These are phyloP conservation scores for Pyrus bretschneideri DNA, from an alignment of 306 rosid species.

Conservation along the genomic window DNA sequence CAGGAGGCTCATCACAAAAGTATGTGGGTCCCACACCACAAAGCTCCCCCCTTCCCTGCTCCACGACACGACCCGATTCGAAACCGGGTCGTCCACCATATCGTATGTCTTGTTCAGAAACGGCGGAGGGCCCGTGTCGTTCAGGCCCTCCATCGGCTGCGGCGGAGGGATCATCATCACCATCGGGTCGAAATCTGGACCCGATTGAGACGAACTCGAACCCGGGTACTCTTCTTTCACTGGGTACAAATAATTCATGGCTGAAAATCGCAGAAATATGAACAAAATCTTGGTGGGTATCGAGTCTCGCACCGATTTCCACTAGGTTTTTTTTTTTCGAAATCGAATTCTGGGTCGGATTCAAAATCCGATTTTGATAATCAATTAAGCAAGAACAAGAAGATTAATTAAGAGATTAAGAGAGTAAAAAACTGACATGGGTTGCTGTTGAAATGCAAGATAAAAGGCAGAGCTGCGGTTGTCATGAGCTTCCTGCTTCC, in stretches of 20 bases:
- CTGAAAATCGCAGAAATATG: background rate
- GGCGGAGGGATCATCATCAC: conserved; percentile 32
- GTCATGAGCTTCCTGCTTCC: background rate
- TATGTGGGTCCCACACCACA: conserved; percentile 77
- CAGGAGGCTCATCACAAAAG: conserved; percentile 50
- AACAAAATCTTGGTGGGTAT: background rate
- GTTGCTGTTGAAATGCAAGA: background rate
- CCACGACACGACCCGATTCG: conserved; percentile 69
- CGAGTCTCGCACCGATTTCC: background rate
- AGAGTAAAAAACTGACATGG: background rate
- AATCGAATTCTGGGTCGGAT: background rate
- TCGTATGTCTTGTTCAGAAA: conserved; percentile 82
- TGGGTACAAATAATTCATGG: conserved; percentile 46
- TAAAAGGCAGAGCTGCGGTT: background rate
- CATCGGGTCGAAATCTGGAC: conserved; percentile 8
- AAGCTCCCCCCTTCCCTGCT: conserved; percentile 62
- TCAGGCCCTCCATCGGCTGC: conserved; percentile 75
- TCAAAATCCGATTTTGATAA: background rate
- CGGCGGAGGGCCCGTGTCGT: conserved; percentile 85
- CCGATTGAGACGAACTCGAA: conserved; percentile 23
- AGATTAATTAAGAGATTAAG: background rate
- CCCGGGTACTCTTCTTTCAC: conserved; percentile 56
- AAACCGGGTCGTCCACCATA: conserved; percentile 62
- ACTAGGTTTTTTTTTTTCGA: background rate
- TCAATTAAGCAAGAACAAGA: background rate